Percentiles rank a stretch among this genome's conserved stretches.
Evolutionary conservation across 805 yeast species (phyloP).

Genomic region (Metschnikowia aberdeeniae): DNA sequence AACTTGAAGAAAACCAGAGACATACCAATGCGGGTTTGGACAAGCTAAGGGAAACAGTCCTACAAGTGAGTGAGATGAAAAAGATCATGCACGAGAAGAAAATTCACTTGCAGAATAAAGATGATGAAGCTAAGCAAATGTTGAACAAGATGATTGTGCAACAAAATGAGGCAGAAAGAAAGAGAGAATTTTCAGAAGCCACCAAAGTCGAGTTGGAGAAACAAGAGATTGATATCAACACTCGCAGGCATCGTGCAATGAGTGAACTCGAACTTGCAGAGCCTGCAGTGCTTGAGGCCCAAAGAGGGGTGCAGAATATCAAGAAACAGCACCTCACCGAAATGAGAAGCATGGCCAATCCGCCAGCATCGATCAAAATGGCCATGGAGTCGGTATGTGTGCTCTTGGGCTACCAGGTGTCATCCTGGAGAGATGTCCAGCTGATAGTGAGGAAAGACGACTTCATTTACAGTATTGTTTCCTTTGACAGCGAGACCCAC

Average conservation of each 20-base stretch:
- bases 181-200: constrained; percentile 76
- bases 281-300: constrained; percentile 82
- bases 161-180: constrained; percentile 90
- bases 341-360: constrained; percentile 81
- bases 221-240: constrained; percentile 60
- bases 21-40: constrained; percentile 74
- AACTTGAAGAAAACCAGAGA: constrained; percentile 61
- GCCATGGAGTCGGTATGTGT: constrained; percentile 86
- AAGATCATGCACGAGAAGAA: constrained; percentile 52
- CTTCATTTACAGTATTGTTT: constrained; percentile 77
- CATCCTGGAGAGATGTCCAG: constrained; percentile 80
- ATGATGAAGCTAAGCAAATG: constrained; percentile 64
- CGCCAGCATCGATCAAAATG: constrained; percentile 82
- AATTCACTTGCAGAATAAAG: constrained; percentile 48
- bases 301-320: constrained; percentile 84
- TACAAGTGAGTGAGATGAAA: constrained; percentile 62
- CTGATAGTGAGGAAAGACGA: constrained; percentile 78
- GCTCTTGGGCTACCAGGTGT: constrained; percentile 65
- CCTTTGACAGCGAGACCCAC: constrained; percentile 59
- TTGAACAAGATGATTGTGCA: constrained; percentile 72
- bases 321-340: constrained; percentile 91
- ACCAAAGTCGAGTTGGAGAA: constrained; percentile 64
- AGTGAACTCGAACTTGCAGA: constrained; percentile 70
- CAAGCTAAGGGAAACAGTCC: constrained; percentile 68
- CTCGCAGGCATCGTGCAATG: constrained; percentile 52